Base-by-base conservation (phyloP, 2,329 filamentous ascomycete species). In the Fusarium guadeloupense region DNA sequence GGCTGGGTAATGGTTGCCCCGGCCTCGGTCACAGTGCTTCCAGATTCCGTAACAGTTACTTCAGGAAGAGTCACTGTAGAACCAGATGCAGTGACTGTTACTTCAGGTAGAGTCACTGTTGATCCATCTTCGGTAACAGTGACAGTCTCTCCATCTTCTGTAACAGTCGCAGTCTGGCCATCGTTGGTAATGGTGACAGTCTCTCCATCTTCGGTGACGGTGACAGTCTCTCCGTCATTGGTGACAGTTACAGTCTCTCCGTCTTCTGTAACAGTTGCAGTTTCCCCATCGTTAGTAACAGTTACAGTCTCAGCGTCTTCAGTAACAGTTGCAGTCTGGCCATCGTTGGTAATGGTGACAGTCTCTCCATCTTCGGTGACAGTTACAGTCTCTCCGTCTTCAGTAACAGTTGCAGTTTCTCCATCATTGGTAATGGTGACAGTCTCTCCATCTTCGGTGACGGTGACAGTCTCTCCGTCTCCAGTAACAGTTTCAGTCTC, bases 1-100 rank as follows among this genome's bases (percentile, higher is more conserved):
- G 60, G 45, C 19, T 33, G 34, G 8, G 49, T 63, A 14, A 64
- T 42, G 5, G 59, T 62, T 12, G 21, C 28, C 16, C 59, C 59
- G 10, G 31, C 30, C 13, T 47, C 28, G 1, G 54, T 59, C 4
- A 62, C 40, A 7, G 59, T 63, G 10, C 20, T 35, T 16, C 52
- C 58, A 5, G 49, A 28, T 10, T 44, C 26, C 6, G 56, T 55
- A 17, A 62, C 33, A 14, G 56, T 59, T 7, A 28, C 14, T 10
- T 31, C 53, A 7, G 54, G 43, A 5, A 40, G 33, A 8, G 53
- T 62, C 9, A 62, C 33, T 26, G 59, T 45, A 13, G 19, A 38
- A 4, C 57, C 59, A 14, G 47, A 19, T 5, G 33, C 19, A 2
- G 46, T 57, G 6, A 61, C 14, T 7, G 54, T 48, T 3, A 13